phyloP scores from a whole-genome alignment of 2,329 filamentous ascomycete species.

The Pseudogymnoascus sp. region DNA sequence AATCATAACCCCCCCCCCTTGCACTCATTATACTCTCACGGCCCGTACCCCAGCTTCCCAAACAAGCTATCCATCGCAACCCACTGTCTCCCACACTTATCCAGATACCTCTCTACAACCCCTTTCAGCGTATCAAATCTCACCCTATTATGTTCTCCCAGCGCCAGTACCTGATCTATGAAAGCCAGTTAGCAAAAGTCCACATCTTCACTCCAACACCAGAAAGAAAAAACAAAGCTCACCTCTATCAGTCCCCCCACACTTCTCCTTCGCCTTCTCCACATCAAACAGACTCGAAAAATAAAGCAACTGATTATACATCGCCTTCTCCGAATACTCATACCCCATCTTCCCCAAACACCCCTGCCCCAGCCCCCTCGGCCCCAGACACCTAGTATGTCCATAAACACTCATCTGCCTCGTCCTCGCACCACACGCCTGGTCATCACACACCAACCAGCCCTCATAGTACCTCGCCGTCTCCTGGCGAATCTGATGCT shows the following conservation, averaged over 20 bases:
- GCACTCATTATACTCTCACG: conserved; percentile 13
- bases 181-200: conserved; percentile 18
- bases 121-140: conserved; percentile 69
- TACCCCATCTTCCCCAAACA: conserved; percentile 85
- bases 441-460: conserved; percentile 85
- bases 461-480: conserved; percentile 85
- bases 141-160: conserved; percentile 75
- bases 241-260: conserved; percentile 40
- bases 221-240: conserved; percentile 16
- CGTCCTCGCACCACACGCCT: conserved; percentile 77
- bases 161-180: conserved; percentile 46
- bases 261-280: conserved; percentile 61
- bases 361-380: conserved; percentile 73
- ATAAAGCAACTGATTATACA: conserved; percentile 94
- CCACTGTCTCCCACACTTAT: conserved; percentile 86
- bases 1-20: background rate
- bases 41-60: conserved; percentile 51
- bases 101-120: conserved; percentile 74
- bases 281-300: conserved; percentile 80
- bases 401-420: conserved; percentile 92
- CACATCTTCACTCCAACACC: background rate
- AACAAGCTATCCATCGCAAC: conserved; percentile 90
- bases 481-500: conserved; percentile 70
- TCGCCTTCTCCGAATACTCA: conserved; percentile 76
- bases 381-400: conserved; percentile 78